Conservation (phyloP, 495 filamentous ascomycete genomes). For the Pyronema omphalodes region DNA sequence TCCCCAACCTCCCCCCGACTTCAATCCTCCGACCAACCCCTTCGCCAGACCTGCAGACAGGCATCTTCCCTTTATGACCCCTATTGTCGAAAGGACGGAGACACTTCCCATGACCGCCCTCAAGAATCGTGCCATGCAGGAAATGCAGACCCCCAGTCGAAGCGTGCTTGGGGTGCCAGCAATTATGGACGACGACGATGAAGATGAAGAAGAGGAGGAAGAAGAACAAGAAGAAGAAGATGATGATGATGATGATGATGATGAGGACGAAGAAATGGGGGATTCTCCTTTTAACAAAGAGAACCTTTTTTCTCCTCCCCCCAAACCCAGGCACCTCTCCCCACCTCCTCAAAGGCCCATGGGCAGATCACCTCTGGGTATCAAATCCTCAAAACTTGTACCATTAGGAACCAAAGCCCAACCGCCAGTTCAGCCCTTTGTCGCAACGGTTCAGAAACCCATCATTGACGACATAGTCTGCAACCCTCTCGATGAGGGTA, state of each 20-base stretch:
- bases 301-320: too few species aligned
- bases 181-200: not conserved
- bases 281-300: too few species aligned
- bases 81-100: constrained; percentile 89
- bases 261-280: too few species aligned
- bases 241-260: too few species aligned
- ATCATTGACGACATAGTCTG: constrained; percentile 68
- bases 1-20: constrained; percentile 70
- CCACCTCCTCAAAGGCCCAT: too few species aligned
- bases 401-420: too few species aligned
- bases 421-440: too few species aligned
- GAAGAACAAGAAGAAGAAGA: constrained; percentile 1
- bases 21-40: constrained; percentile 50
- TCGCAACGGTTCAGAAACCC: constrained; percentile 25
- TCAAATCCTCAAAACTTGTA: too few species aligned
- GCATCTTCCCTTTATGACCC: constrained; percentile 91
- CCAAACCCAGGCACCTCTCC: too few species aligned
- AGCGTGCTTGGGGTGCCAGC: not conserved
- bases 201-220: not conserved
- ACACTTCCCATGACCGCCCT: constrained; percentile 31
- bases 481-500: constrained; percentile 63
- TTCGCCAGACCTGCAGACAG: constrained; percentile 45
- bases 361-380: too few species aligned
- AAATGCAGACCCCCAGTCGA: constrained; percentile 19
- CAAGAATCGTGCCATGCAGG: not conserved